These are phyloP conservation scores for Wickerhamiella australiensis DNA, from an alignment of 805 yeast species.

Conservation along the genomic window DNA sequence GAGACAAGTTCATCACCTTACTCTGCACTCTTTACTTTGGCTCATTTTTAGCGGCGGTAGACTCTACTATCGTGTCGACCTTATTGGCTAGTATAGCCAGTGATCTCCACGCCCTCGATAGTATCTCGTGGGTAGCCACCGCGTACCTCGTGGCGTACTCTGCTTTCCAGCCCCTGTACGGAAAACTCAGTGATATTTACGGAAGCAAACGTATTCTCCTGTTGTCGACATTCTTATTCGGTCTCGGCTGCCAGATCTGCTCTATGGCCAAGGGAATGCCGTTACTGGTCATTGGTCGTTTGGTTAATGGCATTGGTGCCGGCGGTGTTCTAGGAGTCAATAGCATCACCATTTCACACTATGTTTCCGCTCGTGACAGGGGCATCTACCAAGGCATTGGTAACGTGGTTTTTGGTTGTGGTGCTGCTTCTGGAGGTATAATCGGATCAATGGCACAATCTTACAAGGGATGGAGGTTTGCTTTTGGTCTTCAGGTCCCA, in stretches of 20 bases:
- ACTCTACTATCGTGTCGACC: constrained; percentile 49
- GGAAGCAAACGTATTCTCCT: constrained; percentile 33
- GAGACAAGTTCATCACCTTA: not conserved
- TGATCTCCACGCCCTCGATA: constrained; percentile 40
- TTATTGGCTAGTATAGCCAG: constrained; percentile 48
- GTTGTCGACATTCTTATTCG: constrained; percentile 34
- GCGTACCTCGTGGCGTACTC: constrained; percentile 56
- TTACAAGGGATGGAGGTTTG: constrained; percentile 53
- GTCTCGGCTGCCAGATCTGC: constrained; percentile 38
- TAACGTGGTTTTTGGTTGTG: constrained; percentile 63
- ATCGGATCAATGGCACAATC: constrained; percentile 44
- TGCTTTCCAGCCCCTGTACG: constrained; percentile 64
- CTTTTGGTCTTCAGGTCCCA: constrained; percentile 33
- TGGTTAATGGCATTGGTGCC: constrained; percentile 82
- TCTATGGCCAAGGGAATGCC: constrained; percentile 44
- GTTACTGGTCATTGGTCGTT: constrained; percentile 57
- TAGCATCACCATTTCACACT: constrained; percentile 64
- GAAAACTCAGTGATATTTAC: constrained; percentile 52
- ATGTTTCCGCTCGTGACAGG: constrained; percentile 61
- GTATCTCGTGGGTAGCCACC: constrained; percentile 60
- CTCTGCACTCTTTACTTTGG: constrained; percentile 23
- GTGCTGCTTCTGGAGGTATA: constrained; percentile 60
- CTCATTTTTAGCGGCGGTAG: constrained; percentile 41
- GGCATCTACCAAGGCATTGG: constrained; percentile 77
- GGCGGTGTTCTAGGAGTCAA: constrained; percentile 71